Evolutionary conservation across 148 eudicot species (phyloP), one percentile per base, ranked within the genome.

Genomic region (Rhododendron simsii): DNA sequence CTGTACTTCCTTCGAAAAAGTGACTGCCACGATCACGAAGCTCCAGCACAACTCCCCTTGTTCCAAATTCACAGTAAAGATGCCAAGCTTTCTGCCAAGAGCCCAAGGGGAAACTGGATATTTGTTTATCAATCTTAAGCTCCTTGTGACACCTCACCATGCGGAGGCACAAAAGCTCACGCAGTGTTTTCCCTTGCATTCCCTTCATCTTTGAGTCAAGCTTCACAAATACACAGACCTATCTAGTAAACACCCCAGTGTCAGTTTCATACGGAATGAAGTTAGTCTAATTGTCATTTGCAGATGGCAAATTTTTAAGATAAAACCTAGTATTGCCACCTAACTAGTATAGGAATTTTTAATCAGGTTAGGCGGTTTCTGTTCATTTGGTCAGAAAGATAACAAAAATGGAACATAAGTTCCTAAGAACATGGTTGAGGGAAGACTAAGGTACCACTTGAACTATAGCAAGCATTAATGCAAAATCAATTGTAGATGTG

Each of bases 41-140:
- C 87, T 94, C 98, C 71, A 94, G 87, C 45, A 77, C 85, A 12
- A 94, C 57, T 61, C 98, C 99, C 88, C 85, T 92, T 61, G 98
- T 96, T 81, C 96, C 97, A 89, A 95, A 95, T 84, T 96, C 99
- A 79, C 96, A 94, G 84, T 90, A 95, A 33, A 94, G 88, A 86
- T 93, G 94, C 93, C 94, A 94, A 39, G 88, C 89, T 79, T 90
- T 96, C 57, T 86, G 89, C 99, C 98, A 96, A 47, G 92, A 86
- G 84, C 89, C 90, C 14, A 88, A 84, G 23, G 85, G 78, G 75
- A 94, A 88, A 16, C 45, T 80, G 47, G 91, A 87, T 80, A 88
- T 8, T 16, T 92, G 90, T 73, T 87, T 92, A 76, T 94, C 94
- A 35, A 94, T 81, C 88, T 95, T 94, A 82, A 95, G 98, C 87